These are phyloP conservation scores for Suillus hirtellus DNA, from an alignment of 768 basidiomycete species.

Conservation along the genomic window DNA sequence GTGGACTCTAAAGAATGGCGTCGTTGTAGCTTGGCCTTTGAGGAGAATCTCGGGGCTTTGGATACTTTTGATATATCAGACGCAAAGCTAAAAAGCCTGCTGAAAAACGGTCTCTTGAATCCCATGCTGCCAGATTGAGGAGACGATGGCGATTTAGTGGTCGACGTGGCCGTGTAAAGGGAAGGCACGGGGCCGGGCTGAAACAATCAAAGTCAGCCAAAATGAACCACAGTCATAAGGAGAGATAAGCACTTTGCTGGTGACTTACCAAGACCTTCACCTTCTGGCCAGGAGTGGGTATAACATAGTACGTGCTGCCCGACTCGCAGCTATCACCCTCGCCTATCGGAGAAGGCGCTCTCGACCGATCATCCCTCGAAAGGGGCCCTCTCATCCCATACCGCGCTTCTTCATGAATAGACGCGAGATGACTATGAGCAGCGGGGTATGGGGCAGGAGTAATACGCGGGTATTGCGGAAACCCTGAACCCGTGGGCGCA, in stretches of 20 bases:
- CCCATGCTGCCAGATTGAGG: slow-evolving; percentile 39
- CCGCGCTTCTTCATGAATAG: slow-evolving; percentile 41
- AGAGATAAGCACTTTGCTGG: slow-evolving; percentile 12
- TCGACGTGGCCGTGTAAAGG: slow-evolving; percentile 58
- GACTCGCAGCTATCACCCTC: slow-evolving; percentile 52
- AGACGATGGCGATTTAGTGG: slow-evolving; percentile 56
- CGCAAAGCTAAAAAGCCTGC: slow-evolving; percentile 56
- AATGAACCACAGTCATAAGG: slow-evolving; percentile 20
- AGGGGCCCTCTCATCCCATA: slow-evolving; percentile 30
- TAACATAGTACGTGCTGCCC: slow-evolving; percentile 74
- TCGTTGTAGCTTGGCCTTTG: slow-evolving; percentile 43
- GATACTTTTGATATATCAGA: slow-evolving; percentile 39
- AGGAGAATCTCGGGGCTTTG: slow-evolving; percentile 22
- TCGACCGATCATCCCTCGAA: slow-evolving; percentile 26
- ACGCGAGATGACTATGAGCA: slow-evolving; percentile 35
- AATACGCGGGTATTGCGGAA: slow-evolving; percentile 43
- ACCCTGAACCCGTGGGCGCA: slow-evolving; percentile 44
- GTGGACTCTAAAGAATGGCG: slow-evolving; percentile 49
- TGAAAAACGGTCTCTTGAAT: slow-evolving; percentile 60
- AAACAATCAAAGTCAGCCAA: slow-evolving; percentile 31
- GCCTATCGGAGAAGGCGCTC: slow-evolving; percentile 40
- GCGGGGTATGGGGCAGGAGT: slow-evolving; percentile 45
- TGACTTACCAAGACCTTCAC: slow-evolving; percentile 70
- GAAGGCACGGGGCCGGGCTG: slow-evolving; percentile 50
- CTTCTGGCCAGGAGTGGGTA: slow-evolving; percentile 71